phyloP scores from a whole-genome alignment of 2,329 filamentous ascomycete genomes.

The Rhexocercosporidium sp. region DNA sequence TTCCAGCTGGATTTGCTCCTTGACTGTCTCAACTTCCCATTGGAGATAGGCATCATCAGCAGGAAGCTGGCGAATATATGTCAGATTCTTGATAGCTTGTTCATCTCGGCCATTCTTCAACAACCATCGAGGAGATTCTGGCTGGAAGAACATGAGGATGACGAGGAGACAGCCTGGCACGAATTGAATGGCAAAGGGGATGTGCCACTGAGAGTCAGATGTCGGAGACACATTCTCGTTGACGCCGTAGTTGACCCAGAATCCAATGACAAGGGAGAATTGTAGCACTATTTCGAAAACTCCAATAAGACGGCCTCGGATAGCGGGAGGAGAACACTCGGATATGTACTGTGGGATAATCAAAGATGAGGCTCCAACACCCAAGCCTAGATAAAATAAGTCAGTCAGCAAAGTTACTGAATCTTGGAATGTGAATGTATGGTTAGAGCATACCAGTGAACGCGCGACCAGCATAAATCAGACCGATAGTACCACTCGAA shows the following conservation, averaged over 20 bases:
- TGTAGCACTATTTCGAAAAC: constrained; percentile 53
- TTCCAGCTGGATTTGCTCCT: constrained; percentile 50
- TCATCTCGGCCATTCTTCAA: constrained; percentile 70
- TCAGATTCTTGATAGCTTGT: constrained; percentile 48
- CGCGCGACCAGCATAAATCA: constrained; percentile 51
- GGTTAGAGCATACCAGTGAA: constrained; percentile 44
- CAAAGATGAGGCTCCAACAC: constrained; percentile 52
- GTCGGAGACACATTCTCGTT: constrained; percentile 43
- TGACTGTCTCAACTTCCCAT: constrained; percentile 55
- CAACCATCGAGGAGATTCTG: constrained; percentile 70
- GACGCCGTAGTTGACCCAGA: constrained; percentile 50
- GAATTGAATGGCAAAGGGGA: constrained; percentile 64
- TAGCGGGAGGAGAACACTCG: constrained; percentile 48
- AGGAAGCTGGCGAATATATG: constrained; percentile 51
- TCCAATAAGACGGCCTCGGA: constrained; percentile 52
- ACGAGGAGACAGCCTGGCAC: constrained; percentile 57
- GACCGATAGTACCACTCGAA: constrained; percentile 29
- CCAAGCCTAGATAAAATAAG: constrained; percentile 39
- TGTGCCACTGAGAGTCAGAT: constrained; percentile 49
- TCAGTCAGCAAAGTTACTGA: not conserved
- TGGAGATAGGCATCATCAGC: constrained; percentile 50
- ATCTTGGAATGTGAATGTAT: not conserved
- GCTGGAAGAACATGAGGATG: constrained; percentile 61
- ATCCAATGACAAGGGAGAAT: constrained; percentile 47
- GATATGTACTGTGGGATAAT: constrained; percentile 46